Evolutionary conservation across 78 protist species (phyloP).

Genomic region (Abeoforma whisleri): DNA sequence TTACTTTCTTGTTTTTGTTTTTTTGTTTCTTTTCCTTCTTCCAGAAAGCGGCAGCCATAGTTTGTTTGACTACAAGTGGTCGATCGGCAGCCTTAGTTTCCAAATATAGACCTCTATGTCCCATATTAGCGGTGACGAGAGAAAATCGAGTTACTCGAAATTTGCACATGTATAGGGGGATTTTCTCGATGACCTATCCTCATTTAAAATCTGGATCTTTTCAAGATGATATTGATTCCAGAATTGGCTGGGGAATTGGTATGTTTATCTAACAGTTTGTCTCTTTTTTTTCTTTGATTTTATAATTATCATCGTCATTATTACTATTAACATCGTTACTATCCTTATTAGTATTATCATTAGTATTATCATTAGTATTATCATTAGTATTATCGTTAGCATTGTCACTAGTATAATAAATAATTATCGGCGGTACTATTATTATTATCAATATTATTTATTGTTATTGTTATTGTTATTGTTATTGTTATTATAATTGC

Average conservation of each 20-base stretch:
- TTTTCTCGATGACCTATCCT: constrained; percentile 20
- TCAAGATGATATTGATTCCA: constrained; percentile 35
- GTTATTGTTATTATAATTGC: too few species aligned
- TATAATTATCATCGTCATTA: too few species aligned
- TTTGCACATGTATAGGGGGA: constrained; percentile 30
- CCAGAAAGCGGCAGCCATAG: too few species aligned
- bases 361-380: neutral
- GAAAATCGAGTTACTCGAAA: neutral
- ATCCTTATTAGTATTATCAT: neutral
- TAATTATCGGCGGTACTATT: too few species aligned
- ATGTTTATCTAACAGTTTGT: too few species aligned
- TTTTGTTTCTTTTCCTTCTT: too few species aligned
- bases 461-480: neutral
- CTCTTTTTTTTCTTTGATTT: too few species aligned
- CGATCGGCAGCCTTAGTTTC: too few species aligned
- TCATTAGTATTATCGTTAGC: neutral
- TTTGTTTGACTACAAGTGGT: too few species aligned
- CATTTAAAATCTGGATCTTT: neutral
- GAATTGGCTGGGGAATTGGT: constrained; percentile 24
- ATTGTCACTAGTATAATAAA: neutral
- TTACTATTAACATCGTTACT: neutral
- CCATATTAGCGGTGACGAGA: constrained; percentile 37
- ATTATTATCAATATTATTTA: neutral
- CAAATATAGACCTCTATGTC: constrained; percentile 42
- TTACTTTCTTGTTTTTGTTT: too few species aligned